Base-by-base conservation (phyloP, 78 protist species). In the slime mould (Dictyostelium discoideum) region DNA sequence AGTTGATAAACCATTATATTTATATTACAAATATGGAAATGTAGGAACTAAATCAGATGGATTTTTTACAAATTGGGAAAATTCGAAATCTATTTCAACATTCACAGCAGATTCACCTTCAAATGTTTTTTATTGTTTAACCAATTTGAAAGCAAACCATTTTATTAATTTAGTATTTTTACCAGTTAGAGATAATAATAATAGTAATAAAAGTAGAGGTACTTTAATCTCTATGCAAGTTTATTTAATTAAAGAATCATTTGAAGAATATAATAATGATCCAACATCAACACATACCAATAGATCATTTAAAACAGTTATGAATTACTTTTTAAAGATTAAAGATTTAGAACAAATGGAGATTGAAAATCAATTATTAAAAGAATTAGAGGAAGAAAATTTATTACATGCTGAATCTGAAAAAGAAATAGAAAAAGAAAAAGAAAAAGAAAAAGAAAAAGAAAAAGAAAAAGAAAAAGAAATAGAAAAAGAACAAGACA, bases 291-390 rank as follows among this genome's bases (percentile, higher is more conserved):
- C 9, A 3, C 9, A n/a, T 24, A 2, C 5, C n/a, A 39, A 67
- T 18, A 82, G 18, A 50, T 60, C 85, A 77, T 72, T 90, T 14
- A 90, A 90, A 90, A 16, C 76, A 26, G 13, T 90, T 5, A 60
- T 90, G 7, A 90, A 90, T 48, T 90, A 90, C 77, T 90, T 90
- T 77, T 42, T 85, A 42, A 85, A 69, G 16, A 67, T 44, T 20
- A 44, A 6, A 42, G 78, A 26, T 20, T 22, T 81, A 10, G 72
- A 29, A 39, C 29, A 44, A 78, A 48, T 14, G 22, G 87, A 83
- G 5, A 26, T 83, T 37, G 85, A 81, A 48, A 48, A 14, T 24
- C 42, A 81, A 14, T 54, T 54, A 54, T 54, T 54, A 54, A 54
- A 54, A 54, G 65, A 54, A 54, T 54, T 37, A 16, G 82, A 26